These are phyloP conservation scores for Closterium sp. DNA, from an alignment of 139 green algal species.

Conservation along the genomic window DNA sequence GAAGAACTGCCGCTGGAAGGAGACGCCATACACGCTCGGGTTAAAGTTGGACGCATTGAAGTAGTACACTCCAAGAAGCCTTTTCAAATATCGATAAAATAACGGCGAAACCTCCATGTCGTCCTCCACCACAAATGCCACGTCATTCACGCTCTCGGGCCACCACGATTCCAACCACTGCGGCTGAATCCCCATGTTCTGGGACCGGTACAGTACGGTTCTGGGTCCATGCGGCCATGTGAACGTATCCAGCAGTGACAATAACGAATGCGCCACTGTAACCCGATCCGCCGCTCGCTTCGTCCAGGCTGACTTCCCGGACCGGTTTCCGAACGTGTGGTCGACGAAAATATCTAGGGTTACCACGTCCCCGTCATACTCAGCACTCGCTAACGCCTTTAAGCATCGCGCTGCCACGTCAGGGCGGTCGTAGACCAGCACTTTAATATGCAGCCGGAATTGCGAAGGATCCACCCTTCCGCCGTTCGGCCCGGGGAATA, in stretches of 20 bases:
- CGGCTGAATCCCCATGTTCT: constrained; percentile 23
- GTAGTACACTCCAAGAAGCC: constrained; percentile 24
- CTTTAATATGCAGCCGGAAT: constrained; percentile 34
- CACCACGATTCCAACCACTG: constrained; percentile 42
- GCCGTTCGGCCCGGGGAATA: not conserved
- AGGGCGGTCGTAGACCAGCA: constrained; percentile 5
- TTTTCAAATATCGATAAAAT: constrained; percentile 37
- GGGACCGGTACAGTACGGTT: constrained; percentile 6
- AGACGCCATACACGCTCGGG: constrained; percentile 22
- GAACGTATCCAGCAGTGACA: constrained; percentile 11
- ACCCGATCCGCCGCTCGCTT: not conserved
- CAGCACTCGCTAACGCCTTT: not conserved
- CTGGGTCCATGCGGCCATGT: constrained; percentile 24
- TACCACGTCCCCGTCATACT: constrained; percentile 22
- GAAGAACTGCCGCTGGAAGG: constrained; percentile 33
- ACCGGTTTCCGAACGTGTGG: constrained; percentile 4
- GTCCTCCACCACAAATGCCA: constrained; percentile 39
- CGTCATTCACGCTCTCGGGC: constrained; percentile 29
- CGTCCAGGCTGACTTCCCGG: constrained; percentile 6
- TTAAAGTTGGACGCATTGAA: constrained; percentile 14
- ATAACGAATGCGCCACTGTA: not conserved
- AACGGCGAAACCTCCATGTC: constrained; percentile 30
- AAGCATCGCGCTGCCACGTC: constrained; percentile 22
- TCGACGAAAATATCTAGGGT: constrained; percentile 39
- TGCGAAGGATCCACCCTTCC: constrained; percentile 2